Evolutionary conservation across 2,329 filamentous ascomycete species (phyloP), one percentile per base, ranked within the genome.

Genomic region (Colletotrichum brevisporum): DNA sequence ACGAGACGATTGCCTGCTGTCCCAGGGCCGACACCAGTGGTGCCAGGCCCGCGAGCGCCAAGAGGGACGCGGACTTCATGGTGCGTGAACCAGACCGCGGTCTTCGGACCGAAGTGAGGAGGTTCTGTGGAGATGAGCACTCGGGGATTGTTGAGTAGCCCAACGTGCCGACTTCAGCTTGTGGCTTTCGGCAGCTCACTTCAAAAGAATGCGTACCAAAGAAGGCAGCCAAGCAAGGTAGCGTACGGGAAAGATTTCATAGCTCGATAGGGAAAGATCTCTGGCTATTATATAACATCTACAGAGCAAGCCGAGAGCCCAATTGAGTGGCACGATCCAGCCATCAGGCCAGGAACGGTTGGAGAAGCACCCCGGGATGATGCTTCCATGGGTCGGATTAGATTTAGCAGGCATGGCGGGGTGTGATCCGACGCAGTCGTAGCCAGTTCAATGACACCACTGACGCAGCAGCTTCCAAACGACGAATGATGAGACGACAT

Each of bases 1-100:
- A 85, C 18, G 78, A 77, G 56, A 87, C 79, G 24, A 85, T 85
- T 8, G 83, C 78, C 72, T 86, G 81, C 73, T 88, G 86, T 53
- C 85, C 84, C 60, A 88, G 79, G 41, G 82, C 84, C 10, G 71
- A 54, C 6, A 74, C 75, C n/a, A 73, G 63, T 13, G 75, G 59
- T 8, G 73, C 62, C 18, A 79, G 47, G 21, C 60, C 55, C 10
- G 71, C 60, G 6, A 77, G 67, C n/a, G 71, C 67, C 13, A 75
- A 57, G 39, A 72, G 47, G 0, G 64, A 71, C 41, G 47, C 53
- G 24, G 66, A 58, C 63, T 70, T 74, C 63, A 70, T 64, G 45
- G 27, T 47, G 43, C 6, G 24, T n/a, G 41, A 39, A 36, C 51
- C 51, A 31, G 13, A 53, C 9, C 21, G 21, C n/a, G 9, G 51